Conservation (phyloP, 2,329 filamentous ascomycete genomes). For the Pyricularia sp. region DNA sequence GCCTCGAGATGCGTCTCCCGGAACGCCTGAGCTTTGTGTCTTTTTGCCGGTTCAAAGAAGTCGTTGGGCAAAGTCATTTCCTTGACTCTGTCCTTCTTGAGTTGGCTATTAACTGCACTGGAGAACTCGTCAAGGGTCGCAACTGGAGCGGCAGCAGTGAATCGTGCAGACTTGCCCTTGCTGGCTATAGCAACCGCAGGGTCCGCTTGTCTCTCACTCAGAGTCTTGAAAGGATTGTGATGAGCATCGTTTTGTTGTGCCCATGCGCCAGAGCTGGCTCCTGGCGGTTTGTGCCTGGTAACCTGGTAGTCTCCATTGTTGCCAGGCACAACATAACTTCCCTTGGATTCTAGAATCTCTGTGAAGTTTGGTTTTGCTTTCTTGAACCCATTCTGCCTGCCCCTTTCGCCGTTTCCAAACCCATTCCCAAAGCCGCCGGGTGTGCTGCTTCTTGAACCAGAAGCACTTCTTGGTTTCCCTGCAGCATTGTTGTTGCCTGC, state of each 20-base stretch:
- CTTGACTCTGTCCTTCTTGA: conserved; percentile 43
- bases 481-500: background rate
- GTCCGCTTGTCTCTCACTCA: conserved; percentile 1
- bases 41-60: conserved; percentile 41
- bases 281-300: background rate
- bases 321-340: background rate
- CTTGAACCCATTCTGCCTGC: background rate
- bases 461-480: background rate
- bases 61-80: conserved; percentile 47
- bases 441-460: background rate
- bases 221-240: conserved; percentile 4
- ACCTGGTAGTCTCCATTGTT: background rate
- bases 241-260: background rate
- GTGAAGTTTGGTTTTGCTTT: conserved; percentile 2
- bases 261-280: background rate
- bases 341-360: background rate
- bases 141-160: background rate
- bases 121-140: conserved; percentile 25
- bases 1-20: conserved; percentile 41
- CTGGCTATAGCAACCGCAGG: background rate
- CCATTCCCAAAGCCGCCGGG: background rate
- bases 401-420: background rate
- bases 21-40: conserved; percentile 42
- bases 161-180: background rate
- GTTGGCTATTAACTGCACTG: conserved; percentile 39